Evolutionary conservation across 495 filamentous ascomycete species (phyloP).

Genomic region (Rostrohypoxylon terebratum): DNA sequence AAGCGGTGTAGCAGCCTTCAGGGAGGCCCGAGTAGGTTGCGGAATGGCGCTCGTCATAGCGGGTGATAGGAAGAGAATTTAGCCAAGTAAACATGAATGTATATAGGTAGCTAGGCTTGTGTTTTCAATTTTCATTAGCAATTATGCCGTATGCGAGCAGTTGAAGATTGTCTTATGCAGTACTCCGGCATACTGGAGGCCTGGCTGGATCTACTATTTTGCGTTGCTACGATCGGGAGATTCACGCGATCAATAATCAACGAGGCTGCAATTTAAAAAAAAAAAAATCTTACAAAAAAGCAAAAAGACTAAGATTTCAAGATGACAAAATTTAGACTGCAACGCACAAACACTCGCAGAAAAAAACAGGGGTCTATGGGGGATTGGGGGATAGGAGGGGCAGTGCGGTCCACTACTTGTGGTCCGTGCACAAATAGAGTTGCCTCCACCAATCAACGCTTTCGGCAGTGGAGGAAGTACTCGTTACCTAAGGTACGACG

Average conservation of each 20-base stretch:
- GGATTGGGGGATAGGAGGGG: conserved; percentile 33
- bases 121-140: background rate
- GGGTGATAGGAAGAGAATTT: conserved; percentile 45
- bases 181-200: conserved; percentile 39
- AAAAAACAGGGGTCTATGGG: conserved; percentile 36
- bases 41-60: conserved; percentile 46
- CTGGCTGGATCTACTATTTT: conserved; percentile 9
- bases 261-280: conserved; percentile 15
- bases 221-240: background rate
- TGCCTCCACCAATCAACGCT: background rate
- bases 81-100: conserved; percentile 1
- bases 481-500: background rate
- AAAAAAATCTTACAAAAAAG: conserved; percentile 27
- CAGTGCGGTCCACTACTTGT: background rate
- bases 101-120: background rate
- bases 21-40: conserved; percentile 34
- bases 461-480: background rate
- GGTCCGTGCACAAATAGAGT: conserved; percentile 15
- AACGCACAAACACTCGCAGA: conserved; percentile 16
- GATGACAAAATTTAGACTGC: conserved; percentile 28
- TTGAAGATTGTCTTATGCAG: conserved; percentile 18
- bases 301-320: background rate
- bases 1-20: conserved; percentile 49
- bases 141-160: conserved; percentile 12
- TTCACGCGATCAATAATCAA: conserved; percentile 1